phyloP scores from a whole-genome alignment of 208 protist species.

The Wallacemonas sp. region DNA sequence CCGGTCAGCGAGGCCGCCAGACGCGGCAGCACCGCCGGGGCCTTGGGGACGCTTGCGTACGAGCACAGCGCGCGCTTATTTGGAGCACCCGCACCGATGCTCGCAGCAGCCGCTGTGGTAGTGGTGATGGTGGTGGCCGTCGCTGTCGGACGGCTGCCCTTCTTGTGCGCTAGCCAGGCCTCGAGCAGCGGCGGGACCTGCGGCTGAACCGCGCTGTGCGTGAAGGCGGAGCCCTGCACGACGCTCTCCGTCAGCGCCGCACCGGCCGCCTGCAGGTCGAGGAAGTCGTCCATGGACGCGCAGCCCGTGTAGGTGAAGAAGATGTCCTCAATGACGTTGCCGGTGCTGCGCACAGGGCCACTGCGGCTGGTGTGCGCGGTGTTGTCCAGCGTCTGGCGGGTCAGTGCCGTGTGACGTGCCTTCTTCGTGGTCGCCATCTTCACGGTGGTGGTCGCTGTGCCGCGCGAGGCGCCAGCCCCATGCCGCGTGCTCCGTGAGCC shows the following conservation, averaged over 20 bases:
- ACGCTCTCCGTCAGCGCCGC: conserved; percentile 39
- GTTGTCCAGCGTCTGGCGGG: conserved; percentile 2
- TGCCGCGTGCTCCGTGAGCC: background rate
- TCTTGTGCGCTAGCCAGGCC: conserved; percentile 29
- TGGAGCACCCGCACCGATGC: too few relatives aligned
- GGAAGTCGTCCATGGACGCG: conserved; percentile 36
- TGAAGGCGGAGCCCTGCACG: conserved; percentile 42
- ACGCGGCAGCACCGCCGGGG: conserved; percentile 2
- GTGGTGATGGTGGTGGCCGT: too few relatives aligned
- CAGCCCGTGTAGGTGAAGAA: conserved; percentile 70
- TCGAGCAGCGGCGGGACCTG: conserved; percentile 35
- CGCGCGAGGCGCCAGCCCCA: too few relatives aligned
- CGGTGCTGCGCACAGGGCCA: conserved; percentile 22
- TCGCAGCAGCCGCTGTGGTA: too few relatives aligned
- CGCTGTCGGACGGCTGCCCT: conserved; percentile 14
- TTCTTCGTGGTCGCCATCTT: background rate
- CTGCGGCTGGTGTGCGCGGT: background rate
- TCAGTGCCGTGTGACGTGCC: background rate
- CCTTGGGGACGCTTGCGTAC: conserved; percentile 8
- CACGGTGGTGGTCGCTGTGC: background rate
- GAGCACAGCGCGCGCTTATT: conserved; percentile 6
- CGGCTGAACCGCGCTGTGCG: conserved; percentile 53
- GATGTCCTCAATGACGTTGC: conserved; percentile 50
- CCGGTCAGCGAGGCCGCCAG: conserved; percentile 9
- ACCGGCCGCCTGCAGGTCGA: conserved; percentile 45